Evolutionary conservation across 768 basidiomycete species (phyloP).

Genomic region (Hebeloma cylindrosporum): DNA sequence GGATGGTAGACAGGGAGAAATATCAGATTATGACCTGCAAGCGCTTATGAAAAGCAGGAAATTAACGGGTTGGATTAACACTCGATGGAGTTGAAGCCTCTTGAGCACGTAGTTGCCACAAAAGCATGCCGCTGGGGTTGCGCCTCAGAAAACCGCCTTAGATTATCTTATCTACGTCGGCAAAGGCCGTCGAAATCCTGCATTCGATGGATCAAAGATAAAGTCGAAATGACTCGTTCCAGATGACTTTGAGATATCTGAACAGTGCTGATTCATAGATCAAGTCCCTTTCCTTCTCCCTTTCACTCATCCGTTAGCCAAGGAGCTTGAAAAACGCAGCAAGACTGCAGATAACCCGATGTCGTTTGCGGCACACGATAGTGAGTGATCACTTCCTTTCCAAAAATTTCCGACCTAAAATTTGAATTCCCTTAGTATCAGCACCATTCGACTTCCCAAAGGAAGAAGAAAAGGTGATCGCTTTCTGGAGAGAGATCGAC

Average conservation of each 20-base stretch:
- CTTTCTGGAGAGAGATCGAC: conserved; percentile 95
- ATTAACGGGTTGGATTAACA: too few relatives aligned
- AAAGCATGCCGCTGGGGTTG: too few relatives aligned
- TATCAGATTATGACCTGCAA: too few relatives aligned
- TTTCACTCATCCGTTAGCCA: neutral
- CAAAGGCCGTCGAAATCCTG: conserved; percentile 7
- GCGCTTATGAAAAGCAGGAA: too few relatives aligned
- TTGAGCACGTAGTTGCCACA: too few relatives aligned
- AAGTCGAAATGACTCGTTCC: conserved; percentile 13
- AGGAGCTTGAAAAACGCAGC: neutral
- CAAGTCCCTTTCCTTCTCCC: conserved; percentile 5
- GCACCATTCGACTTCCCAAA: conserved; percentile 78
- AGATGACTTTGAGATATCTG: neutral
- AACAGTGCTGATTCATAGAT: conserved; percentile 8
- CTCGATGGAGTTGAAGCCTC: too few relatives aligned
- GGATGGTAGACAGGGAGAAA: too few relatives aligned
- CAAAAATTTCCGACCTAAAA: conserved; percentile 5
- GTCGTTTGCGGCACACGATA: conserved; percentile 48
- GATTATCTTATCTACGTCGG: conserved; percentile 11
- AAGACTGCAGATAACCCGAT: conserved; percentile 2
- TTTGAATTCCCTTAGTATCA: conserved; percentile 53
- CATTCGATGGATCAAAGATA: conserved; percentile 12
- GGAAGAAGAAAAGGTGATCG: conserved; percentile 88
- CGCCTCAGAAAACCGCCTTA: too few relatives aligned
- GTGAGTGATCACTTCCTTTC: conserved; percentile 43